Conservation (phyloP, 1,139 yeast genomes). For the Blastobotrys raffinosifermentans region DNA sequence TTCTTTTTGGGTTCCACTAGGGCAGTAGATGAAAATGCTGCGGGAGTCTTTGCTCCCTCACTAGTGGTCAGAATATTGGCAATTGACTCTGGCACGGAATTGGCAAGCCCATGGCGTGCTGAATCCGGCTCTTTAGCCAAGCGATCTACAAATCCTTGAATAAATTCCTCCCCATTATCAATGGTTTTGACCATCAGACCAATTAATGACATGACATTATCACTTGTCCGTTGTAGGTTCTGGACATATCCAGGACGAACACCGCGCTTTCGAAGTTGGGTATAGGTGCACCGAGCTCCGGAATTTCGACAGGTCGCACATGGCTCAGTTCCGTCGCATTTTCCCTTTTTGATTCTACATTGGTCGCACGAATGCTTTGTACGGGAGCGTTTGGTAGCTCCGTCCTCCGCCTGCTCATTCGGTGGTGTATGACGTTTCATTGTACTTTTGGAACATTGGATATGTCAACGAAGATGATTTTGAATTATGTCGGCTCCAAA, state of each 20-base stretch:
- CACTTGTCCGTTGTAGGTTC: slow-evolving; percentile 9
- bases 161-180: background rate
- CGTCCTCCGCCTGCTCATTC: no score
- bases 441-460: no score
- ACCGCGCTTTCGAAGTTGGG: slow-evolving; percentile 9
- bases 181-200: slow-evolving; percentile 4
- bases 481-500: no score
- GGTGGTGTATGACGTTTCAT: no score
- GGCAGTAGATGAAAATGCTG: no score
- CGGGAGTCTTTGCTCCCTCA: no score
- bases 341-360: slow-evolving; percentile 10
- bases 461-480: no score
- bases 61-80: background rate
- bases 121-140: no score
- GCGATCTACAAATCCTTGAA: background rate
- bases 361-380: slow-evolving; percentile 11
- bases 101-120: no score
- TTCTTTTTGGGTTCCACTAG: no score
- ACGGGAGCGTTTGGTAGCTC: no score
- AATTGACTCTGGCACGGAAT: no score
- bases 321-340: slow-evolving; percentile 9
- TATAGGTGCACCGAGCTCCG: slow-evolving; percentile 6
- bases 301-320: slow-evolving; percentile 6
- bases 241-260: slow-evolving; percentile 11
- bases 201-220: slow-evolving; percentile 7